Evolutionary conservation across 331 rosid species (phyloP).

Genomic region (Malus hybrid): DNA sequence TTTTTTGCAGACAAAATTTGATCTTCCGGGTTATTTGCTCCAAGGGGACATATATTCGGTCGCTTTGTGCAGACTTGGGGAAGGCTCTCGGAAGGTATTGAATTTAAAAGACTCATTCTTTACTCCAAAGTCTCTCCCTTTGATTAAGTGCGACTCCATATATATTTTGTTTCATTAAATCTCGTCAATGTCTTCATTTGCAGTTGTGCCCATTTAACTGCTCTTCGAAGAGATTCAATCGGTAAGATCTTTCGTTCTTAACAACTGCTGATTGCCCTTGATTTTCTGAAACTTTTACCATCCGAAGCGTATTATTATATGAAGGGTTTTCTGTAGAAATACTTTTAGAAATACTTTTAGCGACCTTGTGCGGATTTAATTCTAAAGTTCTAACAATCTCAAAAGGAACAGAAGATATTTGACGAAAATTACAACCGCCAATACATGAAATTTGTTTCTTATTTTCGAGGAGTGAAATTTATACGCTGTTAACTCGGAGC

Average conservation of each 20-base stretch:
- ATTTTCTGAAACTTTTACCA: background rate
- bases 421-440: too few relatives aligned
- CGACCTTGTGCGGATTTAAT: too few relatives aligned
- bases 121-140: background rate
- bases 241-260: slow-evolving; percentile 39
- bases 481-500: background rate
- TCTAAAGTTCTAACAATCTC: too few relatives aligned
- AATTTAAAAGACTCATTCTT: background rate
- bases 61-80: slow-evolving; percentile 89
- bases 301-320: background rate
- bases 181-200: slow-evolving; percentile 8
- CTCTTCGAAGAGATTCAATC: slow-evolving; percentile 88
- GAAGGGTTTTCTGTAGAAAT: too few relatives aligned
- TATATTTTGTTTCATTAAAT: too few relatives aligned
- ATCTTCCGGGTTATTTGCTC: slow-evolving; percentile 86
- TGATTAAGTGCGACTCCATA: background rate
- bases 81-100: slow-evolving; percentile 88
- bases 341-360: too few relatives aligned
- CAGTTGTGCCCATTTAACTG: slow-evolving; percentile 93
- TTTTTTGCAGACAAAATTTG: slow-evolving; percentile 71
- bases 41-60: slow-evolving; percentile 90
- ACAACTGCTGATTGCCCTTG: too few relatives aligned
- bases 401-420: too few relatives aligned
- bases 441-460: too few relatives aligned
- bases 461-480: background rate